Base-by-base conservation (phyloP, 2,329 filamentous ascomycete species). In the Exophiala aquamarina region DNA sequence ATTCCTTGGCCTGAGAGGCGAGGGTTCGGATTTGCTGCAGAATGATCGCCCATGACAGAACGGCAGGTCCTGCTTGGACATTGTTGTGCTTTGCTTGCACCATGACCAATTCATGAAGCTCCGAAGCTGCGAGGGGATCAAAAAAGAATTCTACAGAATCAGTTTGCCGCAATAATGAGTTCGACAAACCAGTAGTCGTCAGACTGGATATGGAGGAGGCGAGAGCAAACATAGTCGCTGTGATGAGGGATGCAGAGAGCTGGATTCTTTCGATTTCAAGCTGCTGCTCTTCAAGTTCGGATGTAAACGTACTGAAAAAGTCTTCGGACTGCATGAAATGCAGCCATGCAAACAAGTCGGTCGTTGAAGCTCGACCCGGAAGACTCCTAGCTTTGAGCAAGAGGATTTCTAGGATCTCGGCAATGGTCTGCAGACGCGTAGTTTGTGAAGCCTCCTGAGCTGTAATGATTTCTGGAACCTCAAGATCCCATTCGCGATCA, bases 11-110 rank as follows among this genome's bases (percentile, higher is more conserved):
- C 41, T 74, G 74, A 47, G 80, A 75, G 55, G 83, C 85, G 10
- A 79, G 79, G 33, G 81, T 70, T 56, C 82, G 81, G 70, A 93
- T 81, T 19, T 79, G 76, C 59, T 86, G 80, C 8, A 91, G 73
- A 19, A 95, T 79, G 38, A 92, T 73, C 3, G 84, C 82, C 91
- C 91, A 97, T 3, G 87, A 81, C 56, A 94, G 87, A 15, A 89
- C 78, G 14, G 87, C 82, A 1, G 89, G 88, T 45, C 81, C 82
- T 15, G 87, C 86, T 28, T 81, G 80, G 29, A 75, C 71, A n/a
- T 80, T 73, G 13, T 77, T 77, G 15, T 69, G 63, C 20, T 74
- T 74, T 10, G 81, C 77, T 6, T 83, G 80, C 45, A 74, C 71
- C 18, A 84, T 68, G 26, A 95, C 75, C n/a, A 85, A 78, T 42